Conservation (phyloP, 768 basidiomycete species). For the Russula sp. region DNA sequence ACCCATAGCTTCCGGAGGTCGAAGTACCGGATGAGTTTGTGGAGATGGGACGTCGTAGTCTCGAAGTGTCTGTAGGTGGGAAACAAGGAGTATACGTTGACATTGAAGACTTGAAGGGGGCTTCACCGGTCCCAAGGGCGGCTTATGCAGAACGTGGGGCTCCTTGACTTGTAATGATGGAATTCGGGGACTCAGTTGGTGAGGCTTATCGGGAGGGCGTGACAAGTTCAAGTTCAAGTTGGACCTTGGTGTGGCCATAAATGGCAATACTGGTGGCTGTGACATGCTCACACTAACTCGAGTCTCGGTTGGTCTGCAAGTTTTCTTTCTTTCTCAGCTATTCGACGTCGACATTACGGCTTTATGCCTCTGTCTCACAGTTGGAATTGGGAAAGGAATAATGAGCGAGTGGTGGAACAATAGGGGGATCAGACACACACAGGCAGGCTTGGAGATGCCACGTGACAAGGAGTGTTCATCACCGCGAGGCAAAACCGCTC, state of each 20-base stretch:
- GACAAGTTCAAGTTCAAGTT: slow-evolving; percentile 2
- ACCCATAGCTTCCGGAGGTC: background rate
- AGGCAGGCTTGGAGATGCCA: background rate
- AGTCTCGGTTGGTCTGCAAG: background rate
- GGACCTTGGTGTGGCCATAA: background rate
- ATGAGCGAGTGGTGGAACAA: background rate
- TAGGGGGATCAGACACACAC: background rate
- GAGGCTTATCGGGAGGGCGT: background rate
- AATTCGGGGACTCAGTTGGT: too few species aligned
- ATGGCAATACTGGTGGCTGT: slow-evolving; percentile 7
- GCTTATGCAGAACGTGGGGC: background rate
- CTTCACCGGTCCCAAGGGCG: background rate
- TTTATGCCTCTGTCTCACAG: background rate
- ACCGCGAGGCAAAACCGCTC: slow-evolving; percentile 20
- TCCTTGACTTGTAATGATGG: background rate
- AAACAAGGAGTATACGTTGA: slow-evolving; percentile 23
- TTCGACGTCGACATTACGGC: background rate
- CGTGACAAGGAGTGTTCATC: slow-evolving; percentile 21
- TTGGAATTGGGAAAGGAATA: background rate
- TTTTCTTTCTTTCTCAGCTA: background rate
- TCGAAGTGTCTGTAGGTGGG: background rate
- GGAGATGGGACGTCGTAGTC: background rate
- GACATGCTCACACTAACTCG: background rate
- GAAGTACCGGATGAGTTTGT: slow-evolving; percentile 5
- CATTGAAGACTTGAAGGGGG: background rate